Conservation (phyloP, 345 rosid genomes). For the Streptanthus diversifolius region DNA sequence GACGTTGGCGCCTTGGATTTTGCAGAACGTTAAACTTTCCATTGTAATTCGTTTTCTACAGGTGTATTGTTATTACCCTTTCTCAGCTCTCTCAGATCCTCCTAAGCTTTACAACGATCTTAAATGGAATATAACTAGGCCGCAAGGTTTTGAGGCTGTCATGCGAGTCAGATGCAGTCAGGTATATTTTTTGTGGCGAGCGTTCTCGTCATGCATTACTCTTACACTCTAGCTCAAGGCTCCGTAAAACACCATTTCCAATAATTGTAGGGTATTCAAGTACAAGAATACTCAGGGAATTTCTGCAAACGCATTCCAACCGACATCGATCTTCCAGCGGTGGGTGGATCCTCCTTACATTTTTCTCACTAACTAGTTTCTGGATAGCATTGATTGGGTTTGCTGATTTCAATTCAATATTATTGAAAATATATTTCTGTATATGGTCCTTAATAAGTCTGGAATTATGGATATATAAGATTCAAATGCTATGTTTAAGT, state of each 20-base stretch:
- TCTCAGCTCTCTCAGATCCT: slow-evolving; percentile 76
- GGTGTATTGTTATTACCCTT: slow-evolving; percentile 89
- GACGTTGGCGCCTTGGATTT: background rate
- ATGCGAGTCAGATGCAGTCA: slow-evolving; percentile 97
- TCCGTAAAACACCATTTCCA: background rate
- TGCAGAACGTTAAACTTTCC: background rate
- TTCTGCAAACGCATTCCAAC: slow-evolving; percentile 74
- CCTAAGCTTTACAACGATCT: slow-evolving; percentile 96
- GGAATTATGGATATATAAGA: background rate
- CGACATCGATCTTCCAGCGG: slow-evolving; percentile 34
- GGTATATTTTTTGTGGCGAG: slow-evolving; percentile 41
- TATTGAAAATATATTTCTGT: background rate
- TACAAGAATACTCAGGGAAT: slow-evolving; percentile 88
- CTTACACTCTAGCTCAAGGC: background rate
- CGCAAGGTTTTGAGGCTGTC: slow-evolving; percentile 98
- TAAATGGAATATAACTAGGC: slow-evolving; percentile 94
- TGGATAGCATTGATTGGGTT: background rate
- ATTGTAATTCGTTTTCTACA: slow-evolving; percentile 34
- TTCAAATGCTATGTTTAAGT: background rate
- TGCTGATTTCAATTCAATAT: background rate
- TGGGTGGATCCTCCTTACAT: slow-evolving; percentile 19
- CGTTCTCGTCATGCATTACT: slow-evolving; percentile 7
- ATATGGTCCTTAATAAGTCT: background rate
- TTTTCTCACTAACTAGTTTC: slow-evolving; percentile 4
- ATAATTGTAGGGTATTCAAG: slow-evolving; percentile 82